Base-by-base conservation (phyloP, 2,329 filamentous ascomycete species). In the Phialemoniopsis sp. region DNA sequence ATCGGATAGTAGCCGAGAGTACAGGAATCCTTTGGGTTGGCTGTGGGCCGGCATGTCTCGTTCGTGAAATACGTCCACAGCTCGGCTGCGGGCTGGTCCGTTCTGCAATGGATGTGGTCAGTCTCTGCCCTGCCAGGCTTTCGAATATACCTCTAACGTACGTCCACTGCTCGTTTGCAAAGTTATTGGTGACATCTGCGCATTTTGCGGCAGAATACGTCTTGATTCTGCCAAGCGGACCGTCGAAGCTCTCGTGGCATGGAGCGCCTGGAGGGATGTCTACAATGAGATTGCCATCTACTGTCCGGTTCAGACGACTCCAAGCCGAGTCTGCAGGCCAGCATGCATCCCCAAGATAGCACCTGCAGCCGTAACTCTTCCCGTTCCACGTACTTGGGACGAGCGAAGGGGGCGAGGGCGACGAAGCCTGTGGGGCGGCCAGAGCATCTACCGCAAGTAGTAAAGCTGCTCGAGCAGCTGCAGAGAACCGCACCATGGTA, bases 21-120 rank as follows among this genome's bases (percentile, higher is more conserved):
- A 41, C 66, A 68, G 4, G 58, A 48, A 12, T 51, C 46, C 5
- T 47, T 43, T 1, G 58, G 61, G 36, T 61, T 49, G 2, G 45
- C 44, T 2, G 62, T 64, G 2, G 60, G 60, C 7, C 55, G 49
- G 46, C 63, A 67, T 8, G 63, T 67, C 44, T 64, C 58, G 47
- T 67, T 67, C 38, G 63, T 64, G 45, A 61, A 66, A 47, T 63
- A 67, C n/a, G 62, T 66, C 64, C 64, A 67, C 21, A 68, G 43
- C 8, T 48, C 53, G 5, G 61, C 55, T 13, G 50, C 49, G 12
- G 37, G 38, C 26, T 39, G 34, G 12, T 55, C 51, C 30, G 53
- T 48, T 12, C 55, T 57, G 28, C 7, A 32, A 5, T n/a, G n/a
- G n/a, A n/a, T n/a, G n/a, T n/a, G n/a, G n/a, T n/a, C n/a, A n/a